Evolutionary conservation across 306 rosid species (phyloP).

Genomic region (Cercis canadensis): DNA sequence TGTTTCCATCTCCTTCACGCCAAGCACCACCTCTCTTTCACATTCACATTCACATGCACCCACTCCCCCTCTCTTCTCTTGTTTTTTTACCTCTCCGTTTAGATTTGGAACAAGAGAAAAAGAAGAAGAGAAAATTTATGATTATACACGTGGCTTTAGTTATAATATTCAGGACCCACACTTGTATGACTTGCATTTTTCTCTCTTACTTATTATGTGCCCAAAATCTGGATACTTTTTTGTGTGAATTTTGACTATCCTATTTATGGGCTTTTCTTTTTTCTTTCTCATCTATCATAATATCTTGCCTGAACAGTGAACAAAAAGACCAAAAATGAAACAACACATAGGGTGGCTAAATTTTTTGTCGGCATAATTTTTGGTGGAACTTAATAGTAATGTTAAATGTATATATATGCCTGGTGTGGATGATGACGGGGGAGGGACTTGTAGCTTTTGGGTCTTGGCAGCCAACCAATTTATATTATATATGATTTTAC

Average conservation of each 20-base stretch:
- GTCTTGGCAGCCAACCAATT: constrained; percentile 31
- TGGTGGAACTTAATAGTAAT: constrained; percentile 39
- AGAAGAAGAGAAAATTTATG: neutral
- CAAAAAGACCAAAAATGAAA: constrained; percentile 42
- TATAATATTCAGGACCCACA: constrained; percentile 28
- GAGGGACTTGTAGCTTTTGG: constrained; percentile 31
- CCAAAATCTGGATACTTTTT: constrained; percentile 49
- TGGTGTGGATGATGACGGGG: constrained; percentile 29
- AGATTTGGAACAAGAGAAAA: constrained; percentile 10
- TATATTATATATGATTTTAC: constrained; percentile 35
- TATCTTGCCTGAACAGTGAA: constrained; percentile 26
- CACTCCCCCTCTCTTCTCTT: neutral
- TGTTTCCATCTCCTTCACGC: constrained; percentile 52
- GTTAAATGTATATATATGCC: neutral
- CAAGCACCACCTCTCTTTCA: constrained; percentile 35
- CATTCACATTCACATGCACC: constrained; percentile 29
- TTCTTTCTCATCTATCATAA: constrained; percentile 32
- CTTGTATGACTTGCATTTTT: constrained; percentile 25
- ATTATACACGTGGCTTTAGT: constrained; percentile 39
- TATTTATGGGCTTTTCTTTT: constrained; percentile 43
- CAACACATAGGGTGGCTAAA: constrained; percentile 44
- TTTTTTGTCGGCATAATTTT: constrained; percentile 46
- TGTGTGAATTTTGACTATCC: constrained; percentile 53
- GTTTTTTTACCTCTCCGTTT: constrained; percentile 29
- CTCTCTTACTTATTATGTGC: neutral